Percentiles rank a stretch among this genome's conserved stretches.
These are phyloP conservation scores for Capronia epimyces DNA, from an alignment of 2,329 filamentous ascomycete species.

Conservation along the genomic window DNA sequence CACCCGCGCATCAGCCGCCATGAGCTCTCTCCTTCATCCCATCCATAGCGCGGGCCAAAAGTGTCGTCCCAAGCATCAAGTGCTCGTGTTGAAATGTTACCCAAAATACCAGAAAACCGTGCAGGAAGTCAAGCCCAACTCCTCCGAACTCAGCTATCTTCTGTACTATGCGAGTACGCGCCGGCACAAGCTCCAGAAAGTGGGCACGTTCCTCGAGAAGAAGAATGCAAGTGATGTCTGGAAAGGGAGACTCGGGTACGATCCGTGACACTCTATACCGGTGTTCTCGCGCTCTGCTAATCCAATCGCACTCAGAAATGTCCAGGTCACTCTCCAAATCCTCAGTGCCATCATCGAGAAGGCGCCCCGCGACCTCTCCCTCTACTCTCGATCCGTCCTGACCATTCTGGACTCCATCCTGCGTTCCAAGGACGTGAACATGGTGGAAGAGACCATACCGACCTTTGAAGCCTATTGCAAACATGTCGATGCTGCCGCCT, in stretches of 20 bases:
- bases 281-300: background rate
- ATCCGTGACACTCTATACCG: slow-evolving; percentile 4
- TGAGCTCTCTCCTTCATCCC: slow-evolving; percentile 28
- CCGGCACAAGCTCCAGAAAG: slow-evolving; percentile 91
- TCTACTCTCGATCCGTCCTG: slow-evolving; percentile 80
- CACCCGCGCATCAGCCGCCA: slow-evolving; percentile 11
- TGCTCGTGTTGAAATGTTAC: slow-evolving; percentile 93
- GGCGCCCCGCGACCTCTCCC: slow-evolving; percentile 77
- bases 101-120: slow-evolving; percentile 85
- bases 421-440: slow-evolving; percentile 77
- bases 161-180: slow-evolving; percentile 95
- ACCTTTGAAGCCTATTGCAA: slow-evolving; percentile 85
- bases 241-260: slow-evolving; percentile 78
- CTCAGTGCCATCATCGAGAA: slow-evolving; percentile 89
- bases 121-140: slow-evolving; percentile 90
- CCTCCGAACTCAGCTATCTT: slow-evolving; percentile 92
- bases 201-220: slow-evolving; percentile 89
- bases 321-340: slow-evolving; percentile 92
- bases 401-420: slow-evolving; percentile 79
- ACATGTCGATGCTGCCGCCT: slow-evolving; percentile 76
- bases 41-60: slow-evolving; percentile 57
- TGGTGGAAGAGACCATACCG: slow-evolving; percentile 83
- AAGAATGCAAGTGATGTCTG: slow-evolving; percentile 88
- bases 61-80: slow-evolving; percentile 89
- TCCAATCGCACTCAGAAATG: slow-evolving; percentile 56